These are phyloP conservation scores for Mucor plumbeus DNA, from an alignment of 371 early-diverging fungal species.

Conservation along the genomic window DNA sequence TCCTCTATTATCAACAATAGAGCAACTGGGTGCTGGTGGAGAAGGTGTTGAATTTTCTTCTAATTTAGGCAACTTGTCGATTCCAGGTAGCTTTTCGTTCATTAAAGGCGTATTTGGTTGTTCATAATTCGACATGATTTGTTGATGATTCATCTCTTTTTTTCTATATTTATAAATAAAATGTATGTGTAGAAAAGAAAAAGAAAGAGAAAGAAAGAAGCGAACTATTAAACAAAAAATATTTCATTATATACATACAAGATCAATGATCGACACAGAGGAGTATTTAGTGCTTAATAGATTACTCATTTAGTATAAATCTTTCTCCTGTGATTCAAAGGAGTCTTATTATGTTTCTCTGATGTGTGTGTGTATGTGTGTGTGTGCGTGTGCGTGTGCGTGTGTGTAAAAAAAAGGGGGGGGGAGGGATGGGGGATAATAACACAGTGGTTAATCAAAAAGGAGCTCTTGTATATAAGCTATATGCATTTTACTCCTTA, in stretches of 20 bases:
- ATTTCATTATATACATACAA: conserved; percentile 6
- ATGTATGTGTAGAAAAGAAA: background rate
- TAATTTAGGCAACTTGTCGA: conserved; percentile 35
- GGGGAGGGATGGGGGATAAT: too few species aligned
- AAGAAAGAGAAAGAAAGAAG: conserved; percentile 7
- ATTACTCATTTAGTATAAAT: conserved; percentile 1
- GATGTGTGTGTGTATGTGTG: background rate
- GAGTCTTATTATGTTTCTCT: background rate
- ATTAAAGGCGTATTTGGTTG: conserved; percentile 28
- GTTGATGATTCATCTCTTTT: conserved; percentile 2
- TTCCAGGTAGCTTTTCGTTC: conserved; percentile 38
- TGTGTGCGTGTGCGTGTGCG: too few species aligned
- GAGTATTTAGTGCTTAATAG: conserved; percentile 5
- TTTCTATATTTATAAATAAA: background rate
- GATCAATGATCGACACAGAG: conserved; percentile 11
- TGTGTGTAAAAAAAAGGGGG: background rate
- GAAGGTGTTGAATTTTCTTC: conserved; percentile 23
- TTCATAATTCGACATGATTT: conserved; percentile 23
- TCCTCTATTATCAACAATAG: conserved; percentile 7
- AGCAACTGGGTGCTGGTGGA: conserved; percentile 14
- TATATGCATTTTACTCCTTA: conserved; percentile 6
- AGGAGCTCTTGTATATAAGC: conserved; percentile 4
- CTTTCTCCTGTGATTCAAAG: conserved; percentile 5
- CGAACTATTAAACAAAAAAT: background rate
- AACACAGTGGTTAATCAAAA: background rate